Percentiles rank a stretch among this genome's conserved stretches.
Evolutionary conservation across 768 basidiomycete species (phyloP).

Genomic region (Tylopilus felleus): DNA sequence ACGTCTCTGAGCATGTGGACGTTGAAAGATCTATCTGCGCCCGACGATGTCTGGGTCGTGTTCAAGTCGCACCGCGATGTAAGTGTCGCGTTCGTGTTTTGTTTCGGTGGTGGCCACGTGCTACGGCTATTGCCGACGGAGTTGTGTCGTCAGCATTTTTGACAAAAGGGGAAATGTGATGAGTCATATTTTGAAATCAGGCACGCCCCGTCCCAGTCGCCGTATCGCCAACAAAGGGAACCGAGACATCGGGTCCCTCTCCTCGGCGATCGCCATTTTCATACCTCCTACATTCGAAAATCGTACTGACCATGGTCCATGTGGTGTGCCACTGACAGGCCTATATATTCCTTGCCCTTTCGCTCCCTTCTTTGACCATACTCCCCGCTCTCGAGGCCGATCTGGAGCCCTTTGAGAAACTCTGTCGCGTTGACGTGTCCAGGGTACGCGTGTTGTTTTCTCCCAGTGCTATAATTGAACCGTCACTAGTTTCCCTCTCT

Average conservation of each 20-base stretch:
- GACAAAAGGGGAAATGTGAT: constrained; percentile 10
- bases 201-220: constrained; percentile 11
- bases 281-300: neutral
- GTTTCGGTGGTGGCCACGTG: constrained; percentile 1
- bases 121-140: constrained; percentile 1
- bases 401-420: constrained; percentile 57
- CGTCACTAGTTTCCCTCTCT: constrained; percentile 16
- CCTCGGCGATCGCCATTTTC: constrained; percentile 18
- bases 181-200: constrained; percentile 21
- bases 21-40: constrained; percentile 33
- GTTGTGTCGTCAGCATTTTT: neutral
- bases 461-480: neutral
- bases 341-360: constrained; percentile 49
- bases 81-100: constrained; percentile 20
- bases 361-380: constrained; percentile 43
- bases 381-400: constrained; percentile 60
- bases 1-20: constrained; percentile 50
- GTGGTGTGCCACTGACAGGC: constrained; percentile 41
- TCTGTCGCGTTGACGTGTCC: constrained; percentile 43
- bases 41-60: constrained; percentile 50
- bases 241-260: constrained; percentile 6
- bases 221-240: constrained; percentile 1
- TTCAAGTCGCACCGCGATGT: constrained; percentile 63
- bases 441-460: constrained; percentile 15
- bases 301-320: constrained; percentile 12